Percentiles rank a stretch among this genome's conserved stretches.
Evolutionary conservation across 257 asterid genomes (phyloP).

Genomic region (Linaria vulgaris): DNA sequence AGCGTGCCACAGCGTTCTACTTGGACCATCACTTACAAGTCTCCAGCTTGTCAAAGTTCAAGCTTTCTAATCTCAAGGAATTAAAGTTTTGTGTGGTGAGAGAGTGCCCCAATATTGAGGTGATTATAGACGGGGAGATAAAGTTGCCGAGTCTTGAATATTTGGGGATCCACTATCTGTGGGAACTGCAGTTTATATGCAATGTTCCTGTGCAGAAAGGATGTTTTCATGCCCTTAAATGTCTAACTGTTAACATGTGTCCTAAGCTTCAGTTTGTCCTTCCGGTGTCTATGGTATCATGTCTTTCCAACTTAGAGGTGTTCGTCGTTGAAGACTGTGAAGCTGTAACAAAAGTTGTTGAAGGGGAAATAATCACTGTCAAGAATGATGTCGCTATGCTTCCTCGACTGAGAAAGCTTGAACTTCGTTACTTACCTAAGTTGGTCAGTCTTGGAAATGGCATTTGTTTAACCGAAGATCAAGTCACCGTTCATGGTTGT

Average conservation of each 20-base stretch:
- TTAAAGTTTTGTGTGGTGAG: constrained; percentile 21
- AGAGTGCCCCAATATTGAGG: constrained; percentile 32
- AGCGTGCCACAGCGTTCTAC: neutral
- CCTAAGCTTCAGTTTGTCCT: constrained; percentile 19
- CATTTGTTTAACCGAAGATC: constrained; percentile 7
- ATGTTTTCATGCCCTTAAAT: constrained; percentile 24
- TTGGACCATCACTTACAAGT: constrained; percentile 13
- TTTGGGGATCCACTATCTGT: constrained; percentile 27
- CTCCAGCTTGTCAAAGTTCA: constrained; percentile 24
- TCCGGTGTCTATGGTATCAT: constrained; percentile 14
- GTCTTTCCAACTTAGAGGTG: constrained; percentile 10
- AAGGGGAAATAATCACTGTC: neutral
- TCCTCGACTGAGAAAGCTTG: constrained; percentile 15
- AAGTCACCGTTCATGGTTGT: constrained; percentile 1
- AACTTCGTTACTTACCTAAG: constrained; percentile 18
- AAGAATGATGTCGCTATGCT: neutral
- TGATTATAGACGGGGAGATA: neutral
- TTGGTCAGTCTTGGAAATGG: constrained; percentile 25
- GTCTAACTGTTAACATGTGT: constrained; percentile 17
- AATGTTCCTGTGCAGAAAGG: neutral
- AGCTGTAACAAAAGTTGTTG: constrained; percentile 6
- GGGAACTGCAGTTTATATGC: constrained; percentile 23
- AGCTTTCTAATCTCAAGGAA: neutral
- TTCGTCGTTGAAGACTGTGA: constrained; percentile 16
- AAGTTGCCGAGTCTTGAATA: constrained; percentile 21